Percentiles rank a stretch among this genome's conserved stretches.
phyloP scores from a whole-genome alignment of 371 early-diverging fungal species.

The Mortierella sp. region DNA sequence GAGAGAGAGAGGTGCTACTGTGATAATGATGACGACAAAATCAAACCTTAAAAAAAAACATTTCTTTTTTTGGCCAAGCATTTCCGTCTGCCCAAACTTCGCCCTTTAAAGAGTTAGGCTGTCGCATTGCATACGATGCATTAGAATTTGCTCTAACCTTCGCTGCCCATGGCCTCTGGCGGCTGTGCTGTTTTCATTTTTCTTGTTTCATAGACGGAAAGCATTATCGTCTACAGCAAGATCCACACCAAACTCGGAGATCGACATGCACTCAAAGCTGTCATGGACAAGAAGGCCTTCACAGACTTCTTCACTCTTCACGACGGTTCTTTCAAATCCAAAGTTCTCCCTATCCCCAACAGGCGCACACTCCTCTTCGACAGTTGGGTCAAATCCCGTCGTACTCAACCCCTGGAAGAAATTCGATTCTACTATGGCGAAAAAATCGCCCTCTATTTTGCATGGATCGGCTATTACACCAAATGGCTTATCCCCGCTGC shows the following conservation, averaged over 20 bases:
- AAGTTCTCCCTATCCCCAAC: slow-evolving; percentile 47
- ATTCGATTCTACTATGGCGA: slow-evolving; percentile 72
- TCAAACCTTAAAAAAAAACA: slow-evolving; percentile 2
- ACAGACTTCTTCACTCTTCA: slow-evolving; percentile 44
- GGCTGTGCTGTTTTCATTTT: neutral
- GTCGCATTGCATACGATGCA: slow-evolving; percentile 7
- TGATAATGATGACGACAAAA: no score
- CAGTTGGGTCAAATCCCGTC: slow-evolving; percentile 32
- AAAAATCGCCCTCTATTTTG: slow-evolving; percentile 71
- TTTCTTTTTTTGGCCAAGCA: no score
- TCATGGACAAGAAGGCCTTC: slow-evolving; percentile 28
- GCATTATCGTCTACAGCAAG: slow-evolving; percentile 46
- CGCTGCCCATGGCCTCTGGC: neutral
- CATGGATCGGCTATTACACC: slow-evolving; percentile 64
- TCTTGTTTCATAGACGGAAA: slow-evolving; percentile 31
- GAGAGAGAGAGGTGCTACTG: no score
- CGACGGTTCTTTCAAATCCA: slow-evolving; percentile 56
- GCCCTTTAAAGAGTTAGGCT: slow-evolving; percentile 4
- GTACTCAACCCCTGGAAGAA: slow-evolving; percentile 59
- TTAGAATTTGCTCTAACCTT: neutral
- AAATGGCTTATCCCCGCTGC: slow-evolving; percentile 62
- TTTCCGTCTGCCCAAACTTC: no score
- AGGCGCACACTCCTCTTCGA: slow-evolving; percentile 41
- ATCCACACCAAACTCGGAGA: slow-evolving; percentile 40
- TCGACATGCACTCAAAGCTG: slow-evolving; percentile 40